Evolutionary conservation across 371 early-diverging fungal species (phyloP).

Genomic region (Mortierella sp.): DNA sequence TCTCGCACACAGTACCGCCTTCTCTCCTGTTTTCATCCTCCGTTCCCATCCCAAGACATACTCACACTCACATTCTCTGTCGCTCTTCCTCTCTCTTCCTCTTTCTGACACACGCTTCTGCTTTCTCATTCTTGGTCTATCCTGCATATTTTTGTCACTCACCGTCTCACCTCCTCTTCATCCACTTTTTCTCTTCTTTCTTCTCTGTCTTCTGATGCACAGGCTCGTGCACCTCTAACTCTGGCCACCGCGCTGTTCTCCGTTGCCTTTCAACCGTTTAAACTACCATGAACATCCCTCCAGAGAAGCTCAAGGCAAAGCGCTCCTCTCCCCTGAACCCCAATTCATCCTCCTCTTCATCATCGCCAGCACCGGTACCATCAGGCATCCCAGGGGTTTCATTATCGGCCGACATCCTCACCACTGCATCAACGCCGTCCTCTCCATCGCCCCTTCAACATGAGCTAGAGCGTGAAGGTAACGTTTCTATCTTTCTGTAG

Average conservation of each 20-base stretch:
- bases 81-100: neutral
- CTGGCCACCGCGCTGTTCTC: too few relatives aligned
- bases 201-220: neutral
- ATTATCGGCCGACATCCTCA: constrained; percentile 1
- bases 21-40: neutral
- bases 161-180: neutral
- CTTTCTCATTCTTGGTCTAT: neutral
- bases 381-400: too few relatives aligned
- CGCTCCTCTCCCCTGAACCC: constrained; percentile 54
- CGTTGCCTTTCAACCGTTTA: too few relatives aligned
- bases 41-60: neutral
- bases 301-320: constrained; percentile 48
- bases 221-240: too few relatives aligned
- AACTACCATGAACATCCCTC: constrained; percentile 22
- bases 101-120: neutral
- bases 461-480: constrained; percentile 26
- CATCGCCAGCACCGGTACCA: constrained; percentile 9
- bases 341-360: constrained; percentile 28
- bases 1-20: too few relatives aligned
- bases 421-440: neutral
- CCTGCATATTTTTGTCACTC: too few relatives aligned
- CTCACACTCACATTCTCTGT: neutral
- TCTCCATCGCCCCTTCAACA: constrained; percentile 25
- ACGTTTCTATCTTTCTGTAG: neutral
- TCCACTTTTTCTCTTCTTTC: neutral